Conservation (phyloP, 768 basidiomycete species). For the Boletus reticuloceps region DNA sequence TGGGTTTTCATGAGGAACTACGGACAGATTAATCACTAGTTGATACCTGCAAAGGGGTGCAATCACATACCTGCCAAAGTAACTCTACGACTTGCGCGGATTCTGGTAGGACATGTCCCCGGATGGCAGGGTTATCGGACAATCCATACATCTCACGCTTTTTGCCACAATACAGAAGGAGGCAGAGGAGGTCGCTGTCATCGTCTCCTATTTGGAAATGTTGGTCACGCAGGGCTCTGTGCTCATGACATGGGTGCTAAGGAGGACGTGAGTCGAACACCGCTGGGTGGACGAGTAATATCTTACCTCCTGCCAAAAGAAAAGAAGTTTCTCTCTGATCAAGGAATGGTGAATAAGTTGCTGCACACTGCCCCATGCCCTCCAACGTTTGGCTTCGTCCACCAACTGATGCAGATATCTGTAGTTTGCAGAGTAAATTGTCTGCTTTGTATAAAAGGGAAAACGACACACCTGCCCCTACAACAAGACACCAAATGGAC, state of each 20-base stretch:
- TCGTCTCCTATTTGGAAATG: slow-evolving; percentile 9
- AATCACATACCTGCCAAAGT: slow-evolving; percentile 18
- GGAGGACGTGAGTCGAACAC: not conserved
- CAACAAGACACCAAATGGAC: slow-evolving; percentile 22
- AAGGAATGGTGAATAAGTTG: slow-evolving; percentile 14
- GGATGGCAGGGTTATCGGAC: not conserved
- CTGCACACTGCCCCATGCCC: slow-evolving; percentile 10
- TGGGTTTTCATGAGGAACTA: slow-evolving; percentile 13
- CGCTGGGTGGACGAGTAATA: not conserved
- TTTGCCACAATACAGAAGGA: slow-evolving; percentile 19
- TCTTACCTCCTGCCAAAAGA: slow-evolving; percentile 11
- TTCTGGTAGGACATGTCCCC: slow-evolving; percentile 1
- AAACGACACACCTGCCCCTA: slow-evolving; percentile 1
- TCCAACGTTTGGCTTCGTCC: slow-evolving; percentile 10
- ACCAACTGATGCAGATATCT: slow-evolving; percentile 12
- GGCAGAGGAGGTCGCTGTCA: slow-evolving; percentile 13
- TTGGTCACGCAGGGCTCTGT: slow-evolving; percentile 1
- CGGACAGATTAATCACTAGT: not conserved
- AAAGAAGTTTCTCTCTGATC: slow-evolving; percentile 14
- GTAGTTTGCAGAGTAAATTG: not conserved
- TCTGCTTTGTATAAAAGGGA: not conserved
- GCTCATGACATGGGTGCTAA: slow-evolving; percentile 15
- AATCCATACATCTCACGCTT: slow-evolving; percentile 15
- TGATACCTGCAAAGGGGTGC: not conserved
- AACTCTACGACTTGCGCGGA: slow-evolving; percentile 23